Percentiles rank a stretch among this genome's conserved stretches.
Conservation (phyloP, 2,329 filamentous ascomycete genomes). For the Aspergillus clavatus region DNA sequence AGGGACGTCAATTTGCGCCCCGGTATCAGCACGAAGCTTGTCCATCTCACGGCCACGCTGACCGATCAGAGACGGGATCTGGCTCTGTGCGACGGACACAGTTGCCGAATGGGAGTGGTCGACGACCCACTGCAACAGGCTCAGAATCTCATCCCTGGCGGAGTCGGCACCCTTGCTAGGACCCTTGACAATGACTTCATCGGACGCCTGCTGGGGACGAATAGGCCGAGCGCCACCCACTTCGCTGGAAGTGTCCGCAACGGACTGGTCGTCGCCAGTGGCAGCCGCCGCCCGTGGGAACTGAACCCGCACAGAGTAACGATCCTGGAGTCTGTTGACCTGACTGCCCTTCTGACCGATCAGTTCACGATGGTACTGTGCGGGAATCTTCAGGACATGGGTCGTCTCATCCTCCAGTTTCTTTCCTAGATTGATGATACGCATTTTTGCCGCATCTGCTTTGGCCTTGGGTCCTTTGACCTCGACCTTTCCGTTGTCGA, state of each 20-base stretch:
- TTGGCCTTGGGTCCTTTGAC: slow-evolving; percentile 95
- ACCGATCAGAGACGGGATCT: slow-evolving; percentile 90
- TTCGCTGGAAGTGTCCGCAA: slow-evolving; percentile 65
- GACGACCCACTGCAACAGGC: slow-evolving; percentile 79
- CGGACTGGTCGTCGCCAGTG: slow-evolving; percentile 63
- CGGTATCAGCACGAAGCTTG: slow-evolving; percentile 75
- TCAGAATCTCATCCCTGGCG: slow-evolving; percentile 85
- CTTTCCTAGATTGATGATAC: slow-evolving; percentile 74
- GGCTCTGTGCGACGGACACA: slow-evolving; percentile 81
- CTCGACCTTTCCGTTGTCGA: slow-evolving; percentile 90
- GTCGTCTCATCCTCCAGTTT: slow-evolving; percentile 88
- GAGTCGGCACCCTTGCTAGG: slow-evolving; percentile 90
- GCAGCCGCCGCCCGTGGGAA: slow-evolving; percentile 66
- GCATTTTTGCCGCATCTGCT: slow-evolving; percentile 76
- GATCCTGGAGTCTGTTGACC: slow-evolving; percentile 85
- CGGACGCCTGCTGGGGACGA: slow-evolving; percentile 67
- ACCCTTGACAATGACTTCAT: slow-evolving; percentile 87
- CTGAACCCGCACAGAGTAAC: slow-evolving; percentile 91
- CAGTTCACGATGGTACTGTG: slow-evolving; percentile 88
- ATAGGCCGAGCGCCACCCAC: slow-evolving; percentile 54
- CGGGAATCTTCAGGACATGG: slow-evolving; percentile 80
- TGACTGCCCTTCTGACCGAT: slow-evolving; percentile 84
- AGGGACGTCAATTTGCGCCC: slow-evolving; percentile 88
- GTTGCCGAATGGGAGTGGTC: slow-evolving; percentile 78
- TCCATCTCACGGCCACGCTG: slow-evolving; percentile 88